These are phyloP conservation scores for Cladosporium sp. DNA, from an alignment of 2,329 filamentous ascomycete species.

Conservation along the genomic window DNA sequence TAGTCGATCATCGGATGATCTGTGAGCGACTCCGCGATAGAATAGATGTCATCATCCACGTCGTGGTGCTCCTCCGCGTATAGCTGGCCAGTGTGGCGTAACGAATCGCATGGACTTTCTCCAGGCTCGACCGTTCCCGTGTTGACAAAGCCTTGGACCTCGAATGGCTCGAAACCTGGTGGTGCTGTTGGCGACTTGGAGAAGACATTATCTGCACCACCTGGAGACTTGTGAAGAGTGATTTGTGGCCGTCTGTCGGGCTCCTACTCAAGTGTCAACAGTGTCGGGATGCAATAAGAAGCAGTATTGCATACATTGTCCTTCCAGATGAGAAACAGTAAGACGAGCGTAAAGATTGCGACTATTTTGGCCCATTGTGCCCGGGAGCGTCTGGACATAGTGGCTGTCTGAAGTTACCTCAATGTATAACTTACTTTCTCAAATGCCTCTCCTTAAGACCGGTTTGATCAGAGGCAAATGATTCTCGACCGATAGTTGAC, in stretches of 20 bases:
- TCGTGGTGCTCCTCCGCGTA: constrained; percentile 1
- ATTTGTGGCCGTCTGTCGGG: not conserved
- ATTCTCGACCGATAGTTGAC: not conserved
- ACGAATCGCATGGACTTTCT: not conserved
- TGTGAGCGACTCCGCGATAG: not conserved
- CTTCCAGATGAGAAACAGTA: not conserved
- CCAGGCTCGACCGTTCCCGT: not conserved
- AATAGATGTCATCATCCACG: not conserved
- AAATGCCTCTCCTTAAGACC: not conserved
- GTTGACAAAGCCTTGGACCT: constrained; percentile 3
- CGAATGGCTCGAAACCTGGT: not conserved
- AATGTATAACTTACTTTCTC: not conserved
- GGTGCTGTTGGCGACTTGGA: not conserved
- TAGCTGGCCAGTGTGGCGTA: not conserved
- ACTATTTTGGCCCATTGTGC: not conserved
- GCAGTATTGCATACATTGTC: not conserved
- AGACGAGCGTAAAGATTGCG: not conserved
- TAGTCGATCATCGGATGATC: constrained; percentile 1
- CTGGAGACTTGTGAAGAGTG: no score
- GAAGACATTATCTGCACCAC: no score
- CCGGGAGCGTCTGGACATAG: not conserved
- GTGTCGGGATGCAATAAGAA: no score
- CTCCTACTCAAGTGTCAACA: not conserved
- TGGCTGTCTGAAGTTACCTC: not conserved
- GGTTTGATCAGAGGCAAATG: not conserved